Percentiles rank a stretch among this genome's conserved stretches.
phyloP scores from a whole-genome alignment of 495 filamentous ascomycete species.

The Trichoderma reesei region DNA sequence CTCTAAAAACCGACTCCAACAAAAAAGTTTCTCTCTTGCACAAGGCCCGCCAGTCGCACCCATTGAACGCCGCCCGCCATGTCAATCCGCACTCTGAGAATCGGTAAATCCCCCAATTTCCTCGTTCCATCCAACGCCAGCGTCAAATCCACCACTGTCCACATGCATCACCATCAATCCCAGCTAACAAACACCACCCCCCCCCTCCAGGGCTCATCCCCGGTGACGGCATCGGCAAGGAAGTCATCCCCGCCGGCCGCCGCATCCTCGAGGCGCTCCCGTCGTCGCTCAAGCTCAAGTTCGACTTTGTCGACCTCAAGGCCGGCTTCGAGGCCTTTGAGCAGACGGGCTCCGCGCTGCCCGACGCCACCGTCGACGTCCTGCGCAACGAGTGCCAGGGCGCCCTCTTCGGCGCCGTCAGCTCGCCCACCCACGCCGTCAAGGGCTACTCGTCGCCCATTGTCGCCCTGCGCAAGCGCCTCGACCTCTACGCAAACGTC shows the following conservation, averaged over 20 bases:
- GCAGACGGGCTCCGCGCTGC: slow-evolving; percentile 74
- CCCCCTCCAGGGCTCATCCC: slow-evolving; percentile 73
- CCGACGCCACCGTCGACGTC: slow-evolving; percentile 77
- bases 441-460: slow-evolving; percentile 95
- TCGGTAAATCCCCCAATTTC: neutral
- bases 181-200: slow-evolving; percentile 10
- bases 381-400: slow-evolving; percentile 87
- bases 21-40: neutral
- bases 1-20: neutral
- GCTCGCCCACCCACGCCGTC: slow-evolving; percentile 79
- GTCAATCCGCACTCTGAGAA: slow-evolving; percentile 8
- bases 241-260: slow-evolving; percentile 94
- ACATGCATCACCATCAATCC: neutral
- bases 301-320: slow-evolving; percentile 84
- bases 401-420: slow-evolving; percentile 92
- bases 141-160: too few relatives aligned
- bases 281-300: slow-evolving; percentile 70
- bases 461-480: slow-evolving; percentile 88
- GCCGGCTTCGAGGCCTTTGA: slow-evolving; percentile 92
- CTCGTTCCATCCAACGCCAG: neutral
- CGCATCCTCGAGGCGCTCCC: slow-evolving; percentile 84
- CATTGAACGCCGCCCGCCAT: slow-evolving; percentile 1
- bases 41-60: neutral
- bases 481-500: slow-evolving; percentile 95
- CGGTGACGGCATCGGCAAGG: slow-evolving; percentile 95